Percentiles rank a stretch among this genome's conserved stretches.
These are phyloP conservation scores for Corymbia citriodora DNA, from an alignment of 441 rosid species.

Conservation along the genomic window DNA sequence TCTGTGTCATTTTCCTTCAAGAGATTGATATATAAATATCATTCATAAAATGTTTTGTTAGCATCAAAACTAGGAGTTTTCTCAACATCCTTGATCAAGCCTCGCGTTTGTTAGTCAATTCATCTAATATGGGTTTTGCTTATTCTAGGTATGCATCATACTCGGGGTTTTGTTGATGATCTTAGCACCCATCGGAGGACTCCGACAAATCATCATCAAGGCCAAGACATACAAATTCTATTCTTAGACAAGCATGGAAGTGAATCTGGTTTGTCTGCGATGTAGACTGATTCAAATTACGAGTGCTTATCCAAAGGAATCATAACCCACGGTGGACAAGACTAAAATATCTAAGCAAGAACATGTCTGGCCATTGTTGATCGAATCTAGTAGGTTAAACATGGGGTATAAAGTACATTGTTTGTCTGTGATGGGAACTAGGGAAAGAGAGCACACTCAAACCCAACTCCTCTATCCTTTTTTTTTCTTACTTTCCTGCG, in stretches of 20 bases:
- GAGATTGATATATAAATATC: too few species aligned
- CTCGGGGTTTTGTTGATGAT: conserved; percentile 27
- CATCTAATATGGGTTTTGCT: not conserved
- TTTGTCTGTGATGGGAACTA: not conserved
- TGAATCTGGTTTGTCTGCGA: not conserved
- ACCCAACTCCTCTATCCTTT: not conserved
- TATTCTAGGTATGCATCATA: conserved; percentile 22
- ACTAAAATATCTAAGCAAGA: not conserved
- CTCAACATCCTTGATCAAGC: not conserved
- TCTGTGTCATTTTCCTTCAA: too few species aligned
- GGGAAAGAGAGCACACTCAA: not conserved
- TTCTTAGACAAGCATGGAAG: conserved; percentile 2
- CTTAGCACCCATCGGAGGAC: conserved; percentile 30
- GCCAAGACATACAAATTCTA: conserved; percentile 29
- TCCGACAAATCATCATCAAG: conserved; percentile 22
- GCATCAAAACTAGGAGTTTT: too few species aligned
- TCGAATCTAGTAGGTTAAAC: not conserved
- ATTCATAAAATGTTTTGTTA: too few species aligned
- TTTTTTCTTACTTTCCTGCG: not conserved
- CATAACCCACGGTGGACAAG: not conserved
- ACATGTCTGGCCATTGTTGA: not conserved
- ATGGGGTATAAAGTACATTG: not conserved
- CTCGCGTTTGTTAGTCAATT: not conserved
- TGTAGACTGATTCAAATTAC: not conserved
- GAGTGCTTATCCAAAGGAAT: not conserved